phyloP scores from a whole-genome alignment of 2,329 filamentous ascomycete genomes.

The Ophiostoma himal-ulmi region DNA sequence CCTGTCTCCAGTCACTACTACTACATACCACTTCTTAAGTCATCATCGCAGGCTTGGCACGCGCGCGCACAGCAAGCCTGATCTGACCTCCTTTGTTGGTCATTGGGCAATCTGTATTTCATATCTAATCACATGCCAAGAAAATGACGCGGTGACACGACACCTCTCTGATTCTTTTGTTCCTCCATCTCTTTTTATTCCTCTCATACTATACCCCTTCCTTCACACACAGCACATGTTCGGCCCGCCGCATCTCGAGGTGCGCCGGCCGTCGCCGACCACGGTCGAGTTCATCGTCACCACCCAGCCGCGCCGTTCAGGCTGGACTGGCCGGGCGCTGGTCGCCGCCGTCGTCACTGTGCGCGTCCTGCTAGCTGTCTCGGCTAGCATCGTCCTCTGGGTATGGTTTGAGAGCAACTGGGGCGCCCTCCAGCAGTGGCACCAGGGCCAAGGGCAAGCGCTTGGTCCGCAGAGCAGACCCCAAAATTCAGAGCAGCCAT shows the following conservation, averaged over 20 bases:
- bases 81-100: too few species aligned
- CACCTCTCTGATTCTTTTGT: not conserved
- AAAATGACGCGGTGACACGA: constrained; percentile 20
- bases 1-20: not conserved
- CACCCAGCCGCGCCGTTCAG: constrained; percentile 52
- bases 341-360: constrained; percentile 40
- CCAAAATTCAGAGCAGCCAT: not conserved
- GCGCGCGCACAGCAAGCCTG: not conserved
- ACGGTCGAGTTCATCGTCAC: constrained; percentile 92
- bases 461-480: too few species aligned
- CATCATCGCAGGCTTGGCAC: constrained; percentile 5
- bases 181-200: not conserved
- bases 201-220: not conserved
- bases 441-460: not conserved
- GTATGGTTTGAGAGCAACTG: constrained; percentile 34
- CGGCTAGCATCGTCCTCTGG: constrained; percentile 47
- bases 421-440: not conserved
- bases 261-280: constrained; percentile 69
- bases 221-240: constrained; percentile 46
- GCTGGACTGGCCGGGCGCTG: constrained; percentile 34
- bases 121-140: constrained; percentile 3
- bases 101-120: not conserved
- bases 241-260: constrained; percentile 53
- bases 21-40: not conserved
- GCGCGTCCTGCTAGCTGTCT: constrained; percentile 38